These are phyloP conservation scores for Rhododendron ferrugineum DNA, from an alignment of 148 eudicot genomes.

Conservation along the genomic window DNA sequence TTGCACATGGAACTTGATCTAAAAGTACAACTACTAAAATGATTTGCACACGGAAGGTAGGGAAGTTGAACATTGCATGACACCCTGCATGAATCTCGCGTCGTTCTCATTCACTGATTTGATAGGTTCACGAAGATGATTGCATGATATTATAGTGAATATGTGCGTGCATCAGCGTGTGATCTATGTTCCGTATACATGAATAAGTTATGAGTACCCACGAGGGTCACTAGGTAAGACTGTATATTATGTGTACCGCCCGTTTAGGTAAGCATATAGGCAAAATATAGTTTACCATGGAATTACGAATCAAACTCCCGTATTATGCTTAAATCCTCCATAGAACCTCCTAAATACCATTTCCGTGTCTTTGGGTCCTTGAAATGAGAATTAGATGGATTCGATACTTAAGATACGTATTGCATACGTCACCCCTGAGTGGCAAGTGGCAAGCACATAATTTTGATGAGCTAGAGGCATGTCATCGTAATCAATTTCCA, in stretches of 20 bases:
- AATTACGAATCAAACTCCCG: neutral
- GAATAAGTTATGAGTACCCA: neutral
- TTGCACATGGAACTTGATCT: conserved; percentile 22
- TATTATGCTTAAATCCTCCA: neutral
- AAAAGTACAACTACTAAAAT: conserved; percentile 7
- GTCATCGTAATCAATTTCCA: neutral
- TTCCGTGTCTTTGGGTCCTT: neutral
- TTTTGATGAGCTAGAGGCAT: neutral
- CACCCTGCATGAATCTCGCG: neutral
- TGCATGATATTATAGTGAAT: conserved; percentile 18
- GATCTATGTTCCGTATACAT: conserved; percentile 17
- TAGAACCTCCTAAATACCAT: neutral
- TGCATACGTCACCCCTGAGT: neutral
- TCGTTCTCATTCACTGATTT: neutral
- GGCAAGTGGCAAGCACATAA: no score
- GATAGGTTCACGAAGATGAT: conserved; percentile 9
- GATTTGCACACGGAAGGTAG: conserved; percentile 31
- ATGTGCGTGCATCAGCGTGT: conserved; percentile 17
- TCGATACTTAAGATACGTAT: neutral
- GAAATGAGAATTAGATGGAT: neutral
- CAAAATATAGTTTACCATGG: neutral
- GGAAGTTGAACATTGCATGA: conserved; percentile 21
- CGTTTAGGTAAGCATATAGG: neutral
- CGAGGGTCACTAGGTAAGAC: neutral
- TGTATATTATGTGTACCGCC: neutral